phyloP scores from a whole-genome alignment of 768 basidiomycete species.

The Jaapia argillacea region DNA sequence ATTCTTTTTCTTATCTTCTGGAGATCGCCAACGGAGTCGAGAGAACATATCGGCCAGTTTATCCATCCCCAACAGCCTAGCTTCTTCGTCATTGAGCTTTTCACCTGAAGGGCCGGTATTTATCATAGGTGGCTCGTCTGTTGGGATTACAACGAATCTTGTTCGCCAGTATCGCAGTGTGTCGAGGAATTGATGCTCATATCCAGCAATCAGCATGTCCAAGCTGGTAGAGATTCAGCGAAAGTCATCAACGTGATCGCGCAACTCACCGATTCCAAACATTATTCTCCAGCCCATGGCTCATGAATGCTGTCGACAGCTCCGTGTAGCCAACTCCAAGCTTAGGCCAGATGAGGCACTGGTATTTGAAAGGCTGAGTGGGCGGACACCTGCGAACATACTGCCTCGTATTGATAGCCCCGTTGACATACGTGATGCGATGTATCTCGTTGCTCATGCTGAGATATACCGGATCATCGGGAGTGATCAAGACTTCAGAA shows the following conservation, averaged over 20 bases:
- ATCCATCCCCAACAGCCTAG: conserved; percentile 81
- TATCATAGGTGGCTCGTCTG: conserved; percentile 53
- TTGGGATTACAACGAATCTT: conserved; percentile 86
- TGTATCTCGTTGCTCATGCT: conserved; percentile 97
- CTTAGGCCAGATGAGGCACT: conserved; percentile 92
- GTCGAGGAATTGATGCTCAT: conserved; percentile 72
- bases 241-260: not conserved
- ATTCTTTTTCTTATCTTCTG: conserved; percentile 39
- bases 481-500: conserved; percentile 50
- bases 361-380: conserved; percentile 61
- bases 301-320: conserved; percentile 60
- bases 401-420: conserved; percentile 78
- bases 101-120: conserved; percentile 58
- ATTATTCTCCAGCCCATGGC: conserved; percentile 74
- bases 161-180: conserved; percentile 91
- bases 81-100: conserved; percentile 76
- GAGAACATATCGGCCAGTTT: conserved; percentile 86
- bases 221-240: conserved; percentile 32
- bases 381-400: conserved; percentile 69
- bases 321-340: conserved; percentile 82
- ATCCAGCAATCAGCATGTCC: conserved; percentile 79
- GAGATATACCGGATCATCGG: conserved; percentile 72
- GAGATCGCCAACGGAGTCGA: conserved; percentile 69
- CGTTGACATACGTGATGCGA: conserved; percentile 83
- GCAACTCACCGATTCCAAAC: conserved; percentile 70